Base-by-base conservation (phyloP, 106 monocot species). In the Dioscorea zingiberensis region DNA sequence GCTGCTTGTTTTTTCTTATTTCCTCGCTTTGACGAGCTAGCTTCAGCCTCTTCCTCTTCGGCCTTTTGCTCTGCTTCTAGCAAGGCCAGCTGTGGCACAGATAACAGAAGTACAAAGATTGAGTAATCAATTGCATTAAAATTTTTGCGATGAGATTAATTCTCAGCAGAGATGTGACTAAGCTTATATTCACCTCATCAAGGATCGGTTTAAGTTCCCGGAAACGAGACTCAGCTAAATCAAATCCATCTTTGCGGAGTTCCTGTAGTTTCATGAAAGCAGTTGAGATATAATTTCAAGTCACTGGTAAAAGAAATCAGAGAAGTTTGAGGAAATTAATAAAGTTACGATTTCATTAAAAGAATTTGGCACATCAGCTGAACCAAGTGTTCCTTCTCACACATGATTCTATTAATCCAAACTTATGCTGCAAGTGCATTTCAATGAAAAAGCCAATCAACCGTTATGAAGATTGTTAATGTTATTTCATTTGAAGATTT, bases 191-290 rank as follows among this genome's bases (percentile, higher is more conserved):
- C 19, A 92, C 98, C 89, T 93, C 98, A 73, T 98, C 98, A 8
- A 98, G 98, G 65, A 98, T 78, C 21, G 98, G 98, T 64, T 98
- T 98, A 9, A 98, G 82, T 63, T 98, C 93, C 89, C 78, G 89
- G 71, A 70, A 98, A 62, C 98, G 86, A 72, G 80, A 30, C 38
- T 89, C 92, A 14, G 98, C 93, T 67, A 98, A 89, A 93, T 98
- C 98, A 74, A 98, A 98, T 19, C 98, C 98, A 83, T 98, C 93
- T 77, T 98, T 98, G 6, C 93, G 88, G 8, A 98, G 86, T 56
- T 98, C 98, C 98, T 98, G 80, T 16, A 54, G 44, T 44, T 70
- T 21, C n/a, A n/a, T n/a, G n/a, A n/a, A n/a, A n/a, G n/a, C n/a
- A n/a, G n/a, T n/a, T n/a, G n/a, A n/a, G n/a, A n/a, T n/a, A n/a